Percentiles rank a stretch among this genome's conserved stretches.
phyloP scores from a whole-genome alignment of 1,139 yeast genomes.

The Taphrina populina region DNA sequence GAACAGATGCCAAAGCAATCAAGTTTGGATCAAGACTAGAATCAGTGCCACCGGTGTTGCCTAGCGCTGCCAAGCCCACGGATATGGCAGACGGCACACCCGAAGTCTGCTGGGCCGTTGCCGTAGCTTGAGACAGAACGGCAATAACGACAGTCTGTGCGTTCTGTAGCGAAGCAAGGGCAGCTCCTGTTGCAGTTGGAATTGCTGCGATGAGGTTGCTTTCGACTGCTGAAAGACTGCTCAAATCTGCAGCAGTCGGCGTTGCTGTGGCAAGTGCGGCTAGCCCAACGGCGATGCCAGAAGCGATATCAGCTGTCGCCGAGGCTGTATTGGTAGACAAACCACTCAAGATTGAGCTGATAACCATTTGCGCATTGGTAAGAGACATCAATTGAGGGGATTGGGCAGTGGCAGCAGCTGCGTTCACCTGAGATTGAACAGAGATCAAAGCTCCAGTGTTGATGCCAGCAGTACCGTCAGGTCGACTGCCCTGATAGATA shows the following conservation, averaged over 20 bases:
- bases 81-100: constrained; percentile 1
- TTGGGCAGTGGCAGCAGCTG: constrained; percentile 4
- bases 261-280: constrained; percentile 1
- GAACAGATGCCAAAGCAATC: neutral
- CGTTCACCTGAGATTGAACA: neutral
- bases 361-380: constrained; percentile 1
- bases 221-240: neutral
- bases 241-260: neutral
- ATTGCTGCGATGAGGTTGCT: neutral
- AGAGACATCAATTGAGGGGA: constrained; percentile 1
- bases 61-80: constrained; percentile 8
- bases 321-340: constrained; percentile 1
- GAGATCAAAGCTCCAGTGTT: neutral
- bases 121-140: constrained; percentile 2
- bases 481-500: constrained; percentile 1
- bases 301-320: neutral
- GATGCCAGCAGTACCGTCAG: neutral
- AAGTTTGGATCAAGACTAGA: neutral
- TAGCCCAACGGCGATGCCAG: constrained; percentile 9
- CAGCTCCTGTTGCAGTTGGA: constrained; percentile 1
- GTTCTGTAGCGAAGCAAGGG: neutral
- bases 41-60: neutral
- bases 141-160: constrained; percentile 1
- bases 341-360: constrained; percentile 4
- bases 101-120: neutral